Evolutionary conservation across 345 rosid species (phyloP), one percentile per base, ranked within the genome.

Genomic region (Xanthoceras sorbifolium): DNA sequence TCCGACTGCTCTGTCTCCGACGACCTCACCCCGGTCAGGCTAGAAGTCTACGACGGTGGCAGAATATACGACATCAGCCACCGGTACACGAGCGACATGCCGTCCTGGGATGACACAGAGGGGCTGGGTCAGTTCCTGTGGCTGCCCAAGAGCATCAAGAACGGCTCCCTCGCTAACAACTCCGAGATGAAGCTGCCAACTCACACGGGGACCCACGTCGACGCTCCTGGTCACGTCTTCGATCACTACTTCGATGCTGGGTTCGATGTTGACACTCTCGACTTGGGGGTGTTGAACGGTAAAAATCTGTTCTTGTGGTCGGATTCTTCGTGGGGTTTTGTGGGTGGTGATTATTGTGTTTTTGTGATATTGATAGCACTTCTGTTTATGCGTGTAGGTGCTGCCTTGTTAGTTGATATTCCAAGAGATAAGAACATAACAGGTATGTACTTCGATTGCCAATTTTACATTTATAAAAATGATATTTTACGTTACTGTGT

Each of bases 191-290:
- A 90, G 85, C 82, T 94, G 4, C 88, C 93, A 0, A 67, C 90
- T 0, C 98, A 94, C 75, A 85, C 98, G 6, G 98, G 98, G 12
- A 93, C 98, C 18, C 98, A 94, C 55, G 97, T 94, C 46, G 98
- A 94, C 52, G 88, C 99, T 0, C 98, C 98, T 1, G 97, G 98
- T 0, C 99, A 94, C 36, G 82, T 94, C 50, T 89, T 83, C 20
- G 96, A 91, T 60, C 81, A 87, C 29, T 94, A 91, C 78, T 93
- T 83, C 40, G 97, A 94, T 44, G 96, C 98, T 23, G 96, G 97
- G 0, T 94, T 86, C 23, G 99, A 94, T 80, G 90, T 91, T 4
- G 98, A 93, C 64, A 88, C 99, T 6, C 99, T 94, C 28, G 97
- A 94, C 78, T 88, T 91, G 74, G 86, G 79, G 66, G 86, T 87